phyloP scores from a whole-genome alignment of 257 asterid species.

The Solanum lycopersicoides region DNA sequence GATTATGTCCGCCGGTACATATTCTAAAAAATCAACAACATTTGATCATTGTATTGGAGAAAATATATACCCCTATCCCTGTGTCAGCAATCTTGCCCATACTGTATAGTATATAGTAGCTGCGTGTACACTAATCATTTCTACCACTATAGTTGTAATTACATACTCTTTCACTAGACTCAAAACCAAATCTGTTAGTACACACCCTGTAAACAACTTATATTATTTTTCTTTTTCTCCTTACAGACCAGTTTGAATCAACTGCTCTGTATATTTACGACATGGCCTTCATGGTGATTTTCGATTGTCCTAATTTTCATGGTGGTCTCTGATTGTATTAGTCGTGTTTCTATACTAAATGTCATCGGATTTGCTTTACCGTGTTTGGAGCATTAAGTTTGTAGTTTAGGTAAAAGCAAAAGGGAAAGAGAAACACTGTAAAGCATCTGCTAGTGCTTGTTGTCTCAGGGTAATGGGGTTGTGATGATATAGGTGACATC shows the following conservation, averaged over 20 bases:
- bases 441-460: background rate
- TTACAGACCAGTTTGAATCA: background rate
- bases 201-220: background rate
- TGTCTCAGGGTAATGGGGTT: background rate
- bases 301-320: background rate
- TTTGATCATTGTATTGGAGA: background rate
- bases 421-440: background rate
- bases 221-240: background rate
- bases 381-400: background rate
- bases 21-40: conserved; percentile 16
- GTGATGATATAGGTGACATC: background rate
- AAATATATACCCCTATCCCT: background rate
- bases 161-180: background rate
- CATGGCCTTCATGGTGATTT: background rate
- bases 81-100: background rate
- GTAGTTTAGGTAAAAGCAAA: background rate
- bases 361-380: background rate
- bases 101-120: background rate
- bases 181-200: background rate
- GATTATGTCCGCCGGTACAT: conserved; percentile 74
- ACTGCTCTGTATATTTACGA: background rate
- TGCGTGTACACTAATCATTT: conserved; percentile 8
- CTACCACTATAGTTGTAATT: conserved; percentile 16
- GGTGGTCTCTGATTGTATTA: background rate
- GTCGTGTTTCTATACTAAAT: background rate